Evolutionary conservation across 2,329 filamentous ascomycete species (phyloP).

Genomic region (Sporothrix euskadiensis): DNA sequence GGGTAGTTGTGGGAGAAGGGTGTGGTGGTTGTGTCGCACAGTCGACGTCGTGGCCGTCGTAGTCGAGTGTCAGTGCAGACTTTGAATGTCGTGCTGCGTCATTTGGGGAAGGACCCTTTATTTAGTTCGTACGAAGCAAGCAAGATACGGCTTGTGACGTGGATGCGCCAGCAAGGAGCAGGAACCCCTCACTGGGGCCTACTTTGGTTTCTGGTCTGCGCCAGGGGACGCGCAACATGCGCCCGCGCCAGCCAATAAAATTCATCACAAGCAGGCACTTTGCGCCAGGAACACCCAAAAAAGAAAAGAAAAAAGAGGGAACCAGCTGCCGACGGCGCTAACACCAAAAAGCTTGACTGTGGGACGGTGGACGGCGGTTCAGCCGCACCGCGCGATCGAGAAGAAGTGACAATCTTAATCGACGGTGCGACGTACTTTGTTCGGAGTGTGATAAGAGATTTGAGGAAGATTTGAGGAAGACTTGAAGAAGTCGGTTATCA

Average conservation of each 20-base stretch:
- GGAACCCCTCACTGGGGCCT: neutral
- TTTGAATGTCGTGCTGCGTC: neutral
- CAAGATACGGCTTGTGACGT: neutral
- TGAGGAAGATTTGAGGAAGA: no score
- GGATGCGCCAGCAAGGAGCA: neutral
- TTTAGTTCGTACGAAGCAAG: neutral
- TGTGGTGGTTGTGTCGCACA: constrained; percentile 5
- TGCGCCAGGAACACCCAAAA: neutral
- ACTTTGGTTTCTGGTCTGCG: neutral
- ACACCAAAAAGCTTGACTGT: neutral
- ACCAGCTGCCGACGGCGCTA: neutral
- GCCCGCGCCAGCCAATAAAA: neutral
- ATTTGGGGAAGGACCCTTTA: neutral
- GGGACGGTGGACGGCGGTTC: neutral
- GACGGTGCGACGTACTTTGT: no score
- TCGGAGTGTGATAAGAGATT: no score
- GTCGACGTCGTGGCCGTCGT: neutral
- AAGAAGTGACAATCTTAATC: neutral
- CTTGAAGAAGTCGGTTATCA: no score
- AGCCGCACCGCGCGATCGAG: neutral
- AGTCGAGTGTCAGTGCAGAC: neutral
- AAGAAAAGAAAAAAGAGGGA: neutral
- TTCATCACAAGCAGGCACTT: neutral
- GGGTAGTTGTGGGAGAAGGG: neutral
- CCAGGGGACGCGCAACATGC: neutral